Evolutionary conservation across 2,329 filamentous ascomycete species (phyloP), one percentile per base, ranked within the genome.

Genomic region (Furcasterigmium sp.): DNA sequence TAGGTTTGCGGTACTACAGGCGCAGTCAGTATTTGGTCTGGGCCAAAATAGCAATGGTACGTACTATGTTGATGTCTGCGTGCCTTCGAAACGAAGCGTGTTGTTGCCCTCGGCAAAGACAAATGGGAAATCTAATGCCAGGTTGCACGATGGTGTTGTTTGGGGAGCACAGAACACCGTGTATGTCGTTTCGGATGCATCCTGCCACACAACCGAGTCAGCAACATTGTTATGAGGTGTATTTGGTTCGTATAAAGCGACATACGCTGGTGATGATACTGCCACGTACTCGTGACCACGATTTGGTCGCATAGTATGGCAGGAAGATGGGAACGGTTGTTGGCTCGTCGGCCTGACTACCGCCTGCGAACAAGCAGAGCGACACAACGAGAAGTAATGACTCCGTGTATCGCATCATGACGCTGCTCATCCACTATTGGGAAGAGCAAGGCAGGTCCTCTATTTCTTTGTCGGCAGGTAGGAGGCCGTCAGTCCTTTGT

Each of bases 111-210:
- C 68, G 11, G 69, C 63, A 44, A 75, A 61, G 38, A 69, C 50
- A 48, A 74, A 74, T 5, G 72, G 71, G 28, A 73, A 63, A 36
- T 70, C 68, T 13, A 69, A 63, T 7, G 65, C 65, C 8, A 75
- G 56, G 43, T 67, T 63, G 53, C 71, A 75, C 7, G 58, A 60
- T 6, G 57, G 58, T 3, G 63, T 61, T n/a, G 62, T 60, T 43
- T 65, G 55, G 23, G 67, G 60, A 9, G 64, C 64, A 46, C 71
- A 75, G 52, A 75, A 75, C 32, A 75, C 67, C 44, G 70, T 73
- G 47, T 71, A 74, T 19, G 68, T 67, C 14, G 71, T 74, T 46
- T 64, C 56, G 20, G 54, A 52, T 32, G 55, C 49, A 45, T 73
- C 58, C 68, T 71, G 49, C 26, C n/a, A n/a, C 11, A 20, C 10